A percentile compares a stretch with the other conserved stretches of the same genome.
These are phyloP conservation scores for Xylaria sp. DNA, from an alignment of 2,329 filamentous ascomycete genomes.

Conservation along the genomic window DNA sequence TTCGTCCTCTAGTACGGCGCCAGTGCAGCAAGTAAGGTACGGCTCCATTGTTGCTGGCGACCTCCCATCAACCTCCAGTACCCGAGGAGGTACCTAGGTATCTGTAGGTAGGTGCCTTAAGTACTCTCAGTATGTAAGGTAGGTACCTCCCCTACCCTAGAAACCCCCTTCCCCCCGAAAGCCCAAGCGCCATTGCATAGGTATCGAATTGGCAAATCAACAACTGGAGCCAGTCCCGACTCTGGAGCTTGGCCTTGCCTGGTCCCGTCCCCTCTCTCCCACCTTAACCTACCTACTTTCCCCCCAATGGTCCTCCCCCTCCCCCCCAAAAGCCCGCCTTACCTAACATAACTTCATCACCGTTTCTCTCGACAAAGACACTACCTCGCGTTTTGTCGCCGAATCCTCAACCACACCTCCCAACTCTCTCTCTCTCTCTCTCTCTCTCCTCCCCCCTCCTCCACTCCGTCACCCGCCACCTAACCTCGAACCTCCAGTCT, in stretches of 20 bases:
- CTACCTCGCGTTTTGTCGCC: constrained; percentile 22
- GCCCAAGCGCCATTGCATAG: constrained; percentile 27
- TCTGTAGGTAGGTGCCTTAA: too few relatives aligned
- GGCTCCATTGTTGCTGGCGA: constrained; percentile 1
- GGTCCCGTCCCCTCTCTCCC: constrained; percentile 23
- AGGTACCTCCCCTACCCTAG: background rate
- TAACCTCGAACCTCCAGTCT: background rate
- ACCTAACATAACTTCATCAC: constrained; percentile 31
- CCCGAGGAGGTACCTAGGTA: too few relatives aligned
- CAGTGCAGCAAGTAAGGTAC: constrained; percentile 14
- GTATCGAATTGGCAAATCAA: constrained; percentile 31
- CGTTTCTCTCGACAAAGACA: constrained; percentile 25
- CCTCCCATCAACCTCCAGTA: background rate
- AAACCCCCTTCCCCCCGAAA: constrained; percentile 1
- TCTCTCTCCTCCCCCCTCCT: constrained; percentile 7
- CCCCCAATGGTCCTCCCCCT: constrained; percentile 18
- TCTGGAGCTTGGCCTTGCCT: constrained; percentile 26
- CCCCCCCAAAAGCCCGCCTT: constrained; percentile 16
- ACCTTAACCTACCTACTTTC: constrained; percentile 29
- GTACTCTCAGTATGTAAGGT: too few relatives aligned
- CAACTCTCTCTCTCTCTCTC: constrained; percentile 17
- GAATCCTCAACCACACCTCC: constrained; percentile 26
- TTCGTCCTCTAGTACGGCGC: background rate
- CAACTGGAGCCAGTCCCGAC: constrained; percentile 23
- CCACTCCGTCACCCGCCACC: constrained; percentile 9